A percentile compares a stretch with the other conserved stretches of the same genome.
Conservation (phyloP, 805 yeast species). For the Lachancea fermentati region DNA sequence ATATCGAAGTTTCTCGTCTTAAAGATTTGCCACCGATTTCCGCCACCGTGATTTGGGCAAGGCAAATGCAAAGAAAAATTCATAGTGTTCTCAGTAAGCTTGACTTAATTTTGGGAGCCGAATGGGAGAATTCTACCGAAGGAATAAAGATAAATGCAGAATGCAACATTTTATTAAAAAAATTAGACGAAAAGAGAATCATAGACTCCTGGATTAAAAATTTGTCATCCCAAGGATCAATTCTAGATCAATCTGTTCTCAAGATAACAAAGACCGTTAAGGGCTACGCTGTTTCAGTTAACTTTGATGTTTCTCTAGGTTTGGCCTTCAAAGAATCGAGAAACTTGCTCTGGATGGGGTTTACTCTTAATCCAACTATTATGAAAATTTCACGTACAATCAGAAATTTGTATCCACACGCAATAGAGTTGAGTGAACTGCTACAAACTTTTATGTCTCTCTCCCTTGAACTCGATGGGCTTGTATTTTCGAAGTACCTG, state of each 20-base stretch:
- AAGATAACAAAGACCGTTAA: slow-evolving; percentile 29
- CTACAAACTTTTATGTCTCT: slow-evolving; percentile 36
- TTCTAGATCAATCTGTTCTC: slow-evolving; percentile 36
- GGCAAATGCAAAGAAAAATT: slow-evolving; percentile 44
- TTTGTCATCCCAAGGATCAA: slow-evolving; percentile 16
- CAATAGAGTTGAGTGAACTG: slow-evolving; percentile 48
- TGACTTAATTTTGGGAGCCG: slow-evolving; percentile 49
- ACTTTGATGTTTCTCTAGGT: slow-evolving; percentile 44
- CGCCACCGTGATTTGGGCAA: slow-evolving; percentile 46
- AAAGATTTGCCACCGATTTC: slow-evolving; percentile 45
- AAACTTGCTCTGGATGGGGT: slow-evolving; percentile 44
- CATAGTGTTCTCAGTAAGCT: slow-evolving; percentile 39
- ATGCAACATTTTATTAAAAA: slow-evolving; percentile 39
- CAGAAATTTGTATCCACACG: slow-evolving; percentile 51
- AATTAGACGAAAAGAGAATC: slow-evolving; percentile 39
- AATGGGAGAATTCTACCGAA: slow-evolving; percentile 58
- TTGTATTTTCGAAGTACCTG: slow-evolving; percentile 34
- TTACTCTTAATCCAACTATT: slow-evolving; percentile 51
- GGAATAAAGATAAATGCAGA: slow-evolving; percentile 59
- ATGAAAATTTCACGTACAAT: slow-evolving; percentile 44
- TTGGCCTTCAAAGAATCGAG: slow-evolving; percentile 49
- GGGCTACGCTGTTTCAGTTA: slow-evolving; percentile 36
- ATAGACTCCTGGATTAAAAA: slow-evolving; percentile 46
- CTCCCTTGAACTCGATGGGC: slow-evolving; percentile 30
- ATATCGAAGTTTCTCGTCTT: slow-evolving; percentile 33